Base-by-base conservation (phyloP, 192 early-diverging fungal genomes). In the Fimicolochytrium jonesii region DNA sequence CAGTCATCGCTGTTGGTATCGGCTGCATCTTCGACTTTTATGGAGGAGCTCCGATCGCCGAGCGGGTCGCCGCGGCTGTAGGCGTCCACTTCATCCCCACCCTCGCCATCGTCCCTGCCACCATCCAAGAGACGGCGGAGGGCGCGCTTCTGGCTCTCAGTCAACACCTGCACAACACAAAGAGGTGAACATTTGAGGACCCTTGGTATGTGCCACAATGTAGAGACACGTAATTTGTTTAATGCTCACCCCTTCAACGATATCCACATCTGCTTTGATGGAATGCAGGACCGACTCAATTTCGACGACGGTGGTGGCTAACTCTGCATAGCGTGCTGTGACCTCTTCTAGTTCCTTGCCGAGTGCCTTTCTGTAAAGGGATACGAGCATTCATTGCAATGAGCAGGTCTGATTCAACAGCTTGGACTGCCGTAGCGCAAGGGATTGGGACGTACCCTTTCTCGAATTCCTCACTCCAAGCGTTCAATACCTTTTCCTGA, bases 401-500 rank as follows among this genome's bases (percentile, higher is more conserved):
- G 22, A 55, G 0, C 15, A 26, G 6, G 33, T 11, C 34, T 22
- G 17, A 11, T 17, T 13, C 28, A 1, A 9, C 52, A 33, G 52
- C 11, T 26, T 33, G 0, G 13, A 58, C 56, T 11, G 17, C 9
- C 11, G 11, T n/a, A 47, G 11, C 11, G 9, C 9, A 22, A 9
- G 9, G 22, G 7, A 22, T 22, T 9, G 22, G 6, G 22, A 22
- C 48, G 4, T 30, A 59, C 57, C 57, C 4, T 45, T 59, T n/a
- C 10, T 59, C 57, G 20, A 44, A 59, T 28, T 59, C 57, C 41
- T 22, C 11, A 15, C 46, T 43, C 57, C 57, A 59, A 4, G 41
- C 57, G 17, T 59, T 35, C 7, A 59, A 30, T 25, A 59, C 25
- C 29, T 59, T 43, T 13, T 37, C 57, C 28, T 59, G 42, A 18